These are phyloP conservation scores for Hypoxylon fragiforme DNA, from an alignment of 495 filamentous ascomycete genomes.

Conservation along the genomic window DNA sequence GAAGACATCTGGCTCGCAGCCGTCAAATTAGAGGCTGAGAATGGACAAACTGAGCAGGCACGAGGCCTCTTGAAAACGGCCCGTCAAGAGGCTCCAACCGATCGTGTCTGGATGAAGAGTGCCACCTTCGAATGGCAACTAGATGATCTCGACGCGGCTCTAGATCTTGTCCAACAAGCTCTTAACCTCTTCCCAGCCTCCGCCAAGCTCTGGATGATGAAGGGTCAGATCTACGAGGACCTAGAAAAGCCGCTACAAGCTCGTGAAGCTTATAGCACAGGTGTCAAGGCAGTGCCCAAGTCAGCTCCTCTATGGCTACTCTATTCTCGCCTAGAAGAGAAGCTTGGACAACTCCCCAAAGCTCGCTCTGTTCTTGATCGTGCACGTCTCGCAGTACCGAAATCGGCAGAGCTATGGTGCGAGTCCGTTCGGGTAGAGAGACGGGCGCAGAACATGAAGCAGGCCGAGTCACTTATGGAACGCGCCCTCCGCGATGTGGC, in stretches of 20 bases:
- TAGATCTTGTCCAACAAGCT: conserved; percentile 85
- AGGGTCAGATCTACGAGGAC: conserved; percentile 93
- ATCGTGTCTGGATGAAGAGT: conserved; percentile 94
- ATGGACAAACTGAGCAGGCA: conserved; percentile 75
- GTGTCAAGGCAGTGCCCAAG: conserved; percentile 81
- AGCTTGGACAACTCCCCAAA: conserved; percentile 79
- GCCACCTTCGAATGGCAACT: conserved; percentile 88
- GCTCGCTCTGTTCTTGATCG: conserved; percentile 91
- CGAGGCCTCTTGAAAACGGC: conserved; percentile 78
- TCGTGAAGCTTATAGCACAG: conserved; percentile 86
- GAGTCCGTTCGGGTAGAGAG: conserved; percentile 91
- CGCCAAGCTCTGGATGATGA: conserved; percentile 96
- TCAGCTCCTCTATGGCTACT: conserved; percentile 89
- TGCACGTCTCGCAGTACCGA: conserved; percentile 81
- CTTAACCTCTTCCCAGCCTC: conserved; percentile 84
- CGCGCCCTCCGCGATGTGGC: conserved; percentile 88
- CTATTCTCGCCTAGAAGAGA: conserved; percentile 84
- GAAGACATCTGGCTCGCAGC: conserved; percentile 97
- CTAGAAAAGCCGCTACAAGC: conserved; percentile 78
- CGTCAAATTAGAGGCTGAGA: conserved; percentile 92
- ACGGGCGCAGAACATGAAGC: conserved; percentile 77
- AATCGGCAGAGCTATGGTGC: conserved; percentile 82
- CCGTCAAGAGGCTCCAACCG: conserved; percentile 83
- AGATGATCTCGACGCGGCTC: conserved; percentile 73
- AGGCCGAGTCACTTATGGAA: conserved; percentile 90